Evolutionary conservation across 2,329 filamentous ascomycete species (phyloP), one percentile per base, ranked within the genome.

Genomic region (Xylariaceae sp.): DNA sequence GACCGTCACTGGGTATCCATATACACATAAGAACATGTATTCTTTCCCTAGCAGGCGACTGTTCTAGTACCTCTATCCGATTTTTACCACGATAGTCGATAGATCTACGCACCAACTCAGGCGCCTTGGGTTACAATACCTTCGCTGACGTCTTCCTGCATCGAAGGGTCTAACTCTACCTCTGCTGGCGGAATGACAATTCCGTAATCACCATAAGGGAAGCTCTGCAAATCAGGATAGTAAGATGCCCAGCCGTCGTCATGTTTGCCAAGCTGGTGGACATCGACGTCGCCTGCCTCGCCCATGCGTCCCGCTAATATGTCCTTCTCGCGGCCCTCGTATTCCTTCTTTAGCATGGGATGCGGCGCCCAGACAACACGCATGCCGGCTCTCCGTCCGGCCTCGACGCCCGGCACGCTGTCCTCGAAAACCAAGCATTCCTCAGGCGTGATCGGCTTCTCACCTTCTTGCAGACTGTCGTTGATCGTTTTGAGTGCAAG

Each of bases 401-500:
- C 85, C 74, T 99, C 94, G 2, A 97, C 91, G 3, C 94, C 94
- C 0, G 92, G 91, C 1, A 97, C 92, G 39, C 88, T 91, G 72
- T 99, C 94, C 74, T 99, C 94, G 66, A 99, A 97, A 0, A 97
- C 94, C 13, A 99, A 79, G 69, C 94, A 97, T 73, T 97, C 93
- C 62, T 89, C 88, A 0, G 92, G 91, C 48, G 70, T 78, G 58
- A 99, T 87, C 54, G 82, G 75, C 60, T 80, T 75, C 45, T 88
- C 85, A 32, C 83, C 84, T 3, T 79, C 74, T 0, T 78, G 75
- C 6, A 95, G 77, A 13, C 84, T 84, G 36, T 83, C 82, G 73
- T 99, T 99, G 70, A 99, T 87, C 3, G 86, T 89, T 72, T 89
- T 79, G 50, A 99, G 77, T 0, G 94, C 93, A 1, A 97, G 78